A percentile compares a stretch with the other conserved stretches of the same genome.
phyloP scores from a whole-genome alignment of 108 stramenopile species.

The Discostella stelligeroides region DNA sequence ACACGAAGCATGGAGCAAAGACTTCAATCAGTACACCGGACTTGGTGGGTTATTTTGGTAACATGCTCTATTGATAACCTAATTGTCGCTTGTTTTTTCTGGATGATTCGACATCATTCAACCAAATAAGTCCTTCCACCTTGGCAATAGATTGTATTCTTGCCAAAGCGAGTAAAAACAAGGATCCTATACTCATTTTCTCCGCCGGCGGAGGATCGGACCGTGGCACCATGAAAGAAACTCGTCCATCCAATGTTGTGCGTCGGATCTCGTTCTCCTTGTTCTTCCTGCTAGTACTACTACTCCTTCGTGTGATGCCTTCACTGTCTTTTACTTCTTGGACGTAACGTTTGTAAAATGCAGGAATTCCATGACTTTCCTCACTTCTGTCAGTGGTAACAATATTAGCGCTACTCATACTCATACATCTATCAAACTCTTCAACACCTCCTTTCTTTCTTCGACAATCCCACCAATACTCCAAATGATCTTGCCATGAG shows the following conservation, averaged over 20 bases:
- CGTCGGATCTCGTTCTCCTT: slow-evolving; percentile 20
- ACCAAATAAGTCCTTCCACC: slow-evolving; percentile 35
- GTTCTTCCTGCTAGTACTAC: background rate
- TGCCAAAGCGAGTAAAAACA: slow-evolving; percentile 30
- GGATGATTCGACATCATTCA: slow-evolving; percentile 16
- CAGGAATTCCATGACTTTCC: background rate
- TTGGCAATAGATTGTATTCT: slow-evolving; percentile 21
- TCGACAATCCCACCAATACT: slow-evolving; percentile 38
- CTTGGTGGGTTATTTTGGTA: slow-evolving; percentile 41
- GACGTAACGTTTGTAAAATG: slow-evolving; percentile 41
- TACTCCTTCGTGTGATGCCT: background rate
- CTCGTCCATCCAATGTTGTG: slow-evolving; percentile 6
- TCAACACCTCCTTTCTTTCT: slow-evolving; percentile 14
- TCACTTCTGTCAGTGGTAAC: background rate
- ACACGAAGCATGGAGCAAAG: slow-evolving; percentile 37
- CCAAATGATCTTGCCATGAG: slow-evolving; percentile 42
- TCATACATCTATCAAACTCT: slow-evolving; percentile 15
- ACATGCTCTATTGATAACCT: slow-evolving; percentile 2
- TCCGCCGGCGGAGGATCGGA: slow-evolving; percentile 22
- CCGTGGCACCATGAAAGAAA: slow-evolving; percentile 30
- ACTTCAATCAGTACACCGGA: slow-evolving; percentile 46
- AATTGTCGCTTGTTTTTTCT: background rate
- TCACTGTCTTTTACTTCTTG: slow-evolving; percentile 8
- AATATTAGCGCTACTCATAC: background rate
- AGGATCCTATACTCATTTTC: slow-evolving; percentile 25